Conservation (phyloP, 2,329 filamentous ascomycete genomes). For the Sporothrix dimorphospora region DNA sequence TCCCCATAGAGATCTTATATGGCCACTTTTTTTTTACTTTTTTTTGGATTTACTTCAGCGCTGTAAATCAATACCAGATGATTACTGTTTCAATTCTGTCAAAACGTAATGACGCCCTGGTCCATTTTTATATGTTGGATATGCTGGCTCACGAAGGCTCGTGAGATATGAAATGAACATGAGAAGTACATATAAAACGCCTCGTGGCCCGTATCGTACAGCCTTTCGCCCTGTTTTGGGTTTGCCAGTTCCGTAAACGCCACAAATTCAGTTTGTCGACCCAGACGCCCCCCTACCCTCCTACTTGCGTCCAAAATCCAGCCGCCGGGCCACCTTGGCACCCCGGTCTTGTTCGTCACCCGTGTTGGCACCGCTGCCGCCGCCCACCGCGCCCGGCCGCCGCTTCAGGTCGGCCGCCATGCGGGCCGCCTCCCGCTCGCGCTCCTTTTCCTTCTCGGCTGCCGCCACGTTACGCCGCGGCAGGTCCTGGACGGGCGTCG, state of each 20-base stretch:
- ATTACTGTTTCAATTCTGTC: background rate
- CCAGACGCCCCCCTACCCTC: conserved; percentile 16
- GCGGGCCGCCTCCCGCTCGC: conserved; percentile 53
- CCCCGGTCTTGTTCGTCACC: conserved; percentile 62
- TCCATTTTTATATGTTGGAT: background rate
- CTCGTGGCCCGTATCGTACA: background rate
- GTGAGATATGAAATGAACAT: background rate
- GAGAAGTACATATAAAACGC: background rate
- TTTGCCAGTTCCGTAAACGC: background rate
- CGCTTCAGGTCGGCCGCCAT: conserved; percentile 82
- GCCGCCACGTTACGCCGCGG: conserved; percentile 73
- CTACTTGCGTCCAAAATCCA: conserved; percentile 69
- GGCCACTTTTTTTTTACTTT: background rate
- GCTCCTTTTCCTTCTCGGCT: conserved; percentile 62
- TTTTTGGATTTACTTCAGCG: conserved; percentile 2
- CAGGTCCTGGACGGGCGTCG: conserved; percentile 79
- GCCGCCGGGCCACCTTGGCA: conserved; percentile 77
- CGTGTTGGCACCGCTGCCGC: conserved; percentile 6
- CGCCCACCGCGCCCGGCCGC: conserved; percentile 67
- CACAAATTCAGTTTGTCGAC: background rate
- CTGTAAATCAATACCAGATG: conserved; percentile 4
- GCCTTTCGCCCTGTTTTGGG: background rate
- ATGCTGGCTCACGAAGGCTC: background rate
- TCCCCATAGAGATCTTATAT: background rate
- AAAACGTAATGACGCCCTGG: background rate